Evolutionary conservation across 192 early-diverging fungal genomes (phyloP).

Genomic region (Podila epigama): DNA sequence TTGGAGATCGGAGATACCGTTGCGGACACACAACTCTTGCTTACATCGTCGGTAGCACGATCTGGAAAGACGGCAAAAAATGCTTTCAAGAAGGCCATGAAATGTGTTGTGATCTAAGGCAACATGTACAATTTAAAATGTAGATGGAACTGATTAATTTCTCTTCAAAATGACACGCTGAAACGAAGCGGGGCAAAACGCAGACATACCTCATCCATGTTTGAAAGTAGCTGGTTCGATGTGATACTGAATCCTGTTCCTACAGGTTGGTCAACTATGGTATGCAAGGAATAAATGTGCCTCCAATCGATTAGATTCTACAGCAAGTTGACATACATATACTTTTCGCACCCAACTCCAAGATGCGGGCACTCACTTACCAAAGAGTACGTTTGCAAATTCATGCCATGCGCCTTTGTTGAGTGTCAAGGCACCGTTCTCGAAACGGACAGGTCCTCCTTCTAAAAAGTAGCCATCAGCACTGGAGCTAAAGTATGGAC

Average conservation of each 20-base stretch:
- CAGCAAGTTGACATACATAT: too few relatives aligned
- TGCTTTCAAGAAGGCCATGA: conserved; percentile 57
- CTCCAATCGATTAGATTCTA: background rate
- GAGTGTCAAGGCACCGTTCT: conserved; percentile 44
- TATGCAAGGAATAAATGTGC: background rate
- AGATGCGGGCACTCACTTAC: conserved; percentile 27
- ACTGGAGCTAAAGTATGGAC: conserved; percentile 34
- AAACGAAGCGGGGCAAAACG: too few relatives aligned
- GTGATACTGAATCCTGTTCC: conserved; percentile 70
- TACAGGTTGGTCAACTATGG: conserved; percentile 68
- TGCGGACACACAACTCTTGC: too few relatives aligned
- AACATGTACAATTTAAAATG: too few relatives aligned
- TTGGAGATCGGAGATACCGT: background rate
- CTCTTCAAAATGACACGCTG: too few relatives aligned
- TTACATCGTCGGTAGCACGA: conserved; percentile 52
- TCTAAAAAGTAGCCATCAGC: conserved; percentile 75
- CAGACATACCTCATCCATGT: conserved; percentile 61
- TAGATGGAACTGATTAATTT: too few relatives aligned
- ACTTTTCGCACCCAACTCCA: too few relatives aligned
- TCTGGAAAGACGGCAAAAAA: conserved; percentile 62
- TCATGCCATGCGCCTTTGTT: conserved; percentile 64
- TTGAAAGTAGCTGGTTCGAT: conserved; percentile 40
- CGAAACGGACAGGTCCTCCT: conserved; percentile 60
- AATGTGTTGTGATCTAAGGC: conserved; percentile 48
- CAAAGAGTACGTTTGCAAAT: conserved; percentile 65